Base-by-base conservation (phyloP, 352 stramenopile species). In the Blastocystis sp. region DNA sequence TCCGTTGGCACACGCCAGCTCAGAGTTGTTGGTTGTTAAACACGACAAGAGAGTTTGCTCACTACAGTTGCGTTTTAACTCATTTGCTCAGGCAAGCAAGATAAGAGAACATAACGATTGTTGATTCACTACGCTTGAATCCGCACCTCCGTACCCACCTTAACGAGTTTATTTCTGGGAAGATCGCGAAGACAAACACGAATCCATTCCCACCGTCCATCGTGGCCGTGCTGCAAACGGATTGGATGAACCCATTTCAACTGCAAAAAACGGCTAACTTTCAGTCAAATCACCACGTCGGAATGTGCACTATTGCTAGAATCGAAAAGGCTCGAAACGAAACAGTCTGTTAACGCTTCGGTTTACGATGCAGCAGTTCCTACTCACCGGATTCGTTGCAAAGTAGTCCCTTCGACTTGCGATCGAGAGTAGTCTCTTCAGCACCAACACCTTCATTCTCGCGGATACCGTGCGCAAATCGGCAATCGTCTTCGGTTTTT, bases 401-500 rank as follows among this genome's bases (percentile, higher is more conserved):
- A 84, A 84, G 74, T 84, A 14, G 14, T 56, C 5, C 48, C 48
- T 7, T 56, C 14, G 5, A 0, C 48, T 7, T 56, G 5, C 28
- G 19, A 23, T 34, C 23, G 34, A 5, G 21, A 45, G 21, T 52
- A 84, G 74, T 45, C 5, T 52, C 38, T 84, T 84, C 74, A 67
- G 48, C 38, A 84, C 74, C 28, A 84, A 84, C 28, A 69, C 74
- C 2, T 84, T 59, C 45, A 69, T 84, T 10, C 61, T 84, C 7
- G 45, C 5, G 7, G 74, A 84, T 53, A 7, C 48, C 4, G n/a
- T 66, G 14, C 21, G 53, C 17, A 84, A 84, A 84, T 67, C 74
- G 41, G 74, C 74, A 2, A 84, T 84, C 61, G 65, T 84, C 45
- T 84, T 84, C 69, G 74, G 74, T 84, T 48, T 40, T 10, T n/a